These are phyloP conservation scores for Grigorovia yakushimaensis DNA, from an alignment of 805 yeast genomes.

Conservation along the genomic window DNA sequence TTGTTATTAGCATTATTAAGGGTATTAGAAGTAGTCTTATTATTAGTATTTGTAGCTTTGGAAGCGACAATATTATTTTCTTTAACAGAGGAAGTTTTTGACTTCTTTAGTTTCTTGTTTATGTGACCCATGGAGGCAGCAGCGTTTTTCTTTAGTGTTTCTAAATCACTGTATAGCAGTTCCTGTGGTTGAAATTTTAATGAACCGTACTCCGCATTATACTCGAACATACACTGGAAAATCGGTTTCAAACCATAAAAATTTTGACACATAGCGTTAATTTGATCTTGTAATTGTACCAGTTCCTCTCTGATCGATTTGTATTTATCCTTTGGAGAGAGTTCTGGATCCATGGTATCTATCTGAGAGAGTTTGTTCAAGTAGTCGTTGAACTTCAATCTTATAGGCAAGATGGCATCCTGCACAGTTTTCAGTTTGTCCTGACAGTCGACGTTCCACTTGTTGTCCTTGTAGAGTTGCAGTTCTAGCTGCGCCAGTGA, in stretches of 20 bases:
- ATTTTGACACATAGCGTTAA: slow-evolving; percentile 15
- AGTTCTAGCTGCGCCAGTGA: slow-evolving; percentile 1
- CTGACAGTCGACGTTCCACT: neutral
- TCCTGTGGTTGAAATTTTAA: slow-evolving; percentile 21
- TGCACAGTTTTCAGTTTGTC: slow-evolving; percentile 5
- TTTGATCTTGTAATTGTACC: slow-evolving; percentile 13
- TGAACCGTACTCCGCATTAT: slow-evolving; percentile 11
- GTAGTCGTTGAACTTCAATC: slow-evolving; percentile 21
- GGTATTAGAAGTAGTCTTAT: slow-evolving; percentile 3
- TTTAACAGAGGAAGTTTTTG: neutral
- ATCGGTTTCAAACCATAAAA: slow-evolving; percentile 17
- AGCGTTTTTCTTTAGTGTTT: slow-evolving; percentile 2
- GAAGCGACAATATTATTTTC: no score
- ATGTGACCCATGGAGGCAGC: slow-evolving; percentile 1
- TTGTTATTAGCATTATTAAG: slow-evolving; percentile 1
- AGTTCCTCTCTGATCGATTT: slow-evolving; percentile 12
- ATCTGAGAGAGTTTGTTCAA: slow-evolving; percentile 17
- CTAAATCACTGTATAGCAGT: slow-evolving; percentile 6
- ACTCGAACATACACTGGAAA: slow-evolving; percentile 20
- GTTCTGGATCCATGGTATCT: neutral
- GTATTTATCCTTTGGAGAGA: slow-evolving; percentile 16
- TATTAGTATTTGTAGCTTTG: neutral
- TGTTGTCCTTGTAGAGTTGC: neutral
- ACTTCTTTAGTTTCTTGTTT: neutral
- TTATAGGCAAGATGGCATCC: slow-evolving; percentile 9